These are phyloP conservation scores for Pseudocercospora cruenta DNA, from an alignment of 2,329 filamentous ascomycete genomes.

Conservation along the genomic window DNA sequence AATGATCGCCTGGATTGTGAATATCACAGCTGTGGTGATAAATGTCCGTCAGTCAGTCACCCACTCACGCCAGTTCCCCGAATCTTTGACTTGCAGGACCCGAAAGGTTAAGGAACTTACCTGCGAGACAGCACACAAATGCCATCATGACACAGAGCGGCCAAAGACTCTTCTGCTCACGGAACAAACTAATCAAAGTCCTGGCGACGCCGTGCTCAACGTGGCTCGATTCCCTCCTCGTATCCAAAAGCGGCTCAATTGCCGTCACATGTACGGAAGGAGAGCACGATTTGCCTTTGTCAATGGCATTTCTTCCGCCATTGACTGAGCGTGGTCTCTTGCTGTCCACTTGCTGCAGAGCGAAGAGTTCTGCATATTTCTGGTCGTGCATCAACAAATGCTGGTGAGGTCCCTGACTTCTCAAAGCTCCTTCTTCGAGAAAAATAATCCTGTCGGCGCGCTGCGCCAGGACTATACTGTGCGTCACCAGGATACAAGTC, in stretches of 20 bases:
- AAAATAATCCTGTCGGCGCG: conserved; percentile 48
- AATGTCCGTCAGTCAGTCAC: not conserved
- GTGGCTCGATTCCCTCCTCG: too few species aligned
- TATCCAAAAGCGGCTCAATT: too few species aligned
- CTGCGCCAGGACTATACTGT: conserved; percentile 46
- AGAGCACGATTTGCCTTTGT: too few species aligned
- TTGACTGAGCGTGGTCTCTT: too few species aligned
- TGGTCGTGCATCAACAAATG: conserved; percentile 28
- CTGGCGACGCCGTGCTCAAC: not conserved
- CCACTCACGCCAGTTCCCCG: too few species aligned
- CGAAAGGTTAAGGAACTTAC: not conserved
- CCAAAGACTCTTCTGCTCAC: not conserved
- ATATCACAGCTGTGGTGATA: conserved; percentile 47
- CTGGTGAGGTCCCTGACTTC: conserved; percentile 45
- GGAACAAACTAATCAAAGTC: not conserved
- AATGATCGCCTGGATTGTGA: conserved; percentile 61
- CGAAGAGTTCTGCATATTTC: not conserved
- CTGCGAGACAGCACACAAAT: not conserved
- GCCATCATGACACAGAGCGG: not conserved
- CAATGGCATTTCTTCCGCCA: too few species aligned
- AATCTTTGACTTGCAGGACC: not conserved
- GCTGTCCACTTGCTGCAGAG: too few species aligned
- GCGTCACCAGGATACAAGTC: conserved; percentile 50
- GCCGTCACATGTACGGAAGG: too few species aligned
- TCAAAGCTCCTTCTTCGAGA: conserved; percentile 43